Conservation (phyloP, 176 grass and related monocot genomes). For the Bothriochloa decipiens region DNA sequence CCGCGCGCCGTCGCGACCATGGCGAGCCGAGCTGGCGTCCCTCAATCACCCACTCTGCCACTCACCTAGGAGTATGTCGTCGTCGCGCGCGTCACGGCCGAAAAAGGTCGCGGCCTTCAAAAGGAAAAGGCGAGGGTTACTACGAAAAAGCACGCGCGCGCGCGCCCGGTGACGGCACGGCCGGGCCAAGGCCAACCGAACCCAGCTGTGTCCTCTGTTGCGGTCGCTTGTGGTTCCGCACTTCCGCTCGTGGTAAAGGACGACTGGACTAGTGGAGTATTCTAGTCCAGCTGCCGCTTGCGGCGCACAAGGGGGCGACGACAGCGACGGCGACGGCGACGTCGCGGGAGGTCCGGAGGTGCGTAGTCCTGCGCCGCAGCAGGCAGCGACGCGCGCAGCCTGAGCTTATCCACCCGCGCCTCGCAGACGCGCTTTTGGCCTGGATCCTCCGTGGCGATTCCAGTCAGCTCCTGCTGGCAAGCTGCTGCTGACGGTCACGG, state of each 20-base stretch:
- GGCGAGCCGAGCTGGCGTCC: too few relatives aligned
- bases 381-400: background rate
- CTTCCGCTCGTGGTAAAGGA: too few relatives aligned
- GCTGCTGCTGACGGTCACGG: background rate
- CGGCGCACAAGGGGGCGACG: background rate
- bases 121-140: background rate
- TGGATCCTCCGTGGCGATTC: background rate
- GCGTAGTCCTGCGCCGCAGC: too few relatives aligned
- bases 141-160: too few relatives aligned
- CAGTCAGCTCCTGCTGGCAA: background rate
- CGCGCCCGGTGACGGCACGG: background rate
- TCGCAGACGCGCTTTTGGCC: background rate
- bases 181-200: background rate
- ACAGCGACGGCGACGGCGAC: slow-evolving; percentile 2
- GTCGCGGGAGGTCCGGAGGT: background rate
- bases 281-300: background rate
- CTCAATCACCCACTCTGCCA: too few relatives aligned
- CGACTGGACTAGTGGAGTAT: background rate
- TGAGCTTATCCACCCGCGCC: slow-evolving; percentile 9
- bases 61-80: too few relatives aligned
- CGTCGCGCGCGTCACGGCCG: background rate
- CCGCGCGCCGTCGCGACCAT: background rate
- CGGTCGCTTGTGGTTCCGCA: background rate
- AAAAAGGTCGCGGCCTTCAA: background rate
- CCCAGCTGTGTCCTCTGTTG: background rate